Percentiles rank a stretch among this genome's conserved stretches.
Conservation (phyloP, 192 early-diverging fungal genomes). For the Coemansia asiatica region DNA sequence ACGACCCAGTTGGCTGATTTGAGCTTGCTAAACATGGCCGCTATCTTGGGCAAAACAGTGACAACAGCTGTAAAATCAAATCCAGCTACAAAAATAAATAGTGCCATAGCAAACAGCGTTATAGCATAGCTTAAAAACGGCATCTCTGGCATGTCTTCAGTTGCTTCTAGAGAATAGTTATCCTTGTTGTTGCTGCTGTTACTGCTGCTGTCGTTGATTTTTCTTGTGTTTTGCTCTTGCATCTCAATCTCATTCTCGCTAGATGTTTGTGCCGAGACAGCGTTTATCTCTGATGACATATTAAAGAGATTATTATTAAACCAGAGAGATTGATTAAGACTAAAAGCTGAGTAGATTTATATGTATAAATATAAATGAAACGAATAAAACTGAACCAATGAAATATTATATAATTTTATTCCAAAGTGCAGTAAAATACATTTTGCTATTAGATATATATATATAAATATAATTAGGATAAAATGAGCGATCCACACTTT, state of each 20-base stretch:
- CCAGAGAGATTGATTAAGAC: not conserved
- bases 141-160: not conserved
- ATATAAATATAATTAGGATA: too few relatives aligned
- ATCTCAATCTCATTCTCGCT: too few relatives aligned
- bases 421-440: too few relatives aligned
- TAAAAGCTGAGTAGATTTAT: not conserved
- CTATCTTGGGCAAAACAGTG: constrained; percentile 68
- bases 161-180: not conserved
- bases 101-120: constrained; percentile 34
- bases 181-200: not conserved
- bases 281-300: not conserved
- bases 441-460: not conserved
- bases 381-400: not conserved
- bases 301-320: too few relatives aligned
- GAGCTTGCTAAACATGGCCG: constrained; percentile 68
- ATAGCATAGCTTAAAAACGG: constrained; percentile 6
- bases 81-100: constrained; percentile 67
- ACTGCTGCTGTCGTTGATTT: not conserved
- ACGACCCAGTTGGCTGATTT: constrained; percentile 77
- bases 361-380: not conserved
- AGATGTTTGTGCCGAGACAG: too few relatives aligned
- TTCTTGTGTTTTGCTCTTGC: too few relatives aligned
- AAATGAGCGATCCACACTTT: not conserved
- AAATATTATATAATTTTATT: not conserved
- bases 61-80: constrained; percentile 82